Percentiles rank a stretch among this genome's conserved stretches.
phyloP scores from a whole-genome alignment of 2,329 filamentous ascomycete genomes.

The Sclerotinia trifoliorum region DNA sequence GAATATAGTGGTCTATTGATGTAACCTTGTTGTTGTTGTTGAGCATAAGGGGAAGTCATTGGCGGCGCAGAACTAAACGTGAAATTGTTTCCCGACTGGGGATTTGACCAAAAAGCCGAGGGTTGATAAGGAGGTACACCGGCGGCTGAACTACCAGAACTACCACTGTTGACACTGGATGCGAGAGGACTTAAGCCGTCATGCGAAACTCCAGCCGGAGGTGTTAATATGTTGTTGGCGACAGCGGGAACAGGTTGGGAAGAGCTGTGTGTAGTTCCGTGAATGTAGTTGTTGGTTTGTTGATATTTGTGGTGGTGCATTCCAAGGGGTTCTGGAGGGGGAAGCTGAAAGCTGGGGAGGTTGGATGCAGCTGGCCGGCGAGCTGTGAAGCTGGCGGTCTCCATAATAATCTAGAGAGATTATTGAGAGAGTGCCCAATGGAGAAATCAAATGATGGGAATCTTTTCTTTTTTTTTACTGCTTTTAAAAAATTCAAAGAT shows the following conservation, averaged over 20 bases:
- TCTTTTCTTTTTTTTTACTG: not conserved
- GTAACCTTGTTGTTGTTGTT: slow-evolving; percentile 41
- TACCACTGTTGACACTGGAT: slow-evolving; percentile 59
- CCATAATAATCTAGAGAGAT: slow-evolving; percentile 45
- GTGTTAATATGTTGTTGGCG: slow-evolving; percentile 45
- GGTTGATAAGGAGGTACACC: slow-evolving; percentile 56
- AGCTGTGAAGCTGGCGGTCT: slow-evolving; percentile 65
- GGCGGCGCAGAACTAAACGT: slow-evolving; percentile 53
- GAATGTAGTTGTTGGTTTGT: slow-evolving; percentile 46
- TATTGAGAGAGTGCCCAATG: slow-evolving; percentile 35
- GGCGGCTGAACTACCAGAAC: slow-evolving; percentile 57
- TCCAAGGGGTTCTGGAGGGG: slow-evolving; percentile 56
- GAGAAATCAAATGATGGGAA: slow-evolving; percentile 14
- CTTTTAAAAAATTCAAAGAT: not conserved
- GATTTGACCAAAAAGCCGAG: slow-evolving; percentile 60
- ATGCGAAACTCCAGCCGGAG: slow-evolving; percentile 48
- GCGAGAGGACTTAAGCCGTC: slow-evolving; percentile 63
- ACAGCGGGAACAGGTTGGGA: slow-evolving; percentile 42
- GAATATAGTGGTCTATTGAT: slow-evolving; percentile 55
- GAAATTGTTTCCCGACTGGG: slow-evolving; percentile 46
- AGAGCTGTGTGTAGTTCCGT: slow-evolving; percentile 47
- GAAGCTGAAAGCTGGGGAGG: slow-evolving; percentile 68
- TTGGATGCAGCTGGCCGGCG: slow-evolving; percentile 67
- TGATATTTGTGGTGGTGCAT: slow-evolving; percentile 45
- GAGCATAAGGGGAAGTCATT: slow-evolving; percentile 37